phyloP scores from a whole-genome alignment of 2,329 filamentous ascomycete genomes.

The Cercospora nicotianae region DNA sequence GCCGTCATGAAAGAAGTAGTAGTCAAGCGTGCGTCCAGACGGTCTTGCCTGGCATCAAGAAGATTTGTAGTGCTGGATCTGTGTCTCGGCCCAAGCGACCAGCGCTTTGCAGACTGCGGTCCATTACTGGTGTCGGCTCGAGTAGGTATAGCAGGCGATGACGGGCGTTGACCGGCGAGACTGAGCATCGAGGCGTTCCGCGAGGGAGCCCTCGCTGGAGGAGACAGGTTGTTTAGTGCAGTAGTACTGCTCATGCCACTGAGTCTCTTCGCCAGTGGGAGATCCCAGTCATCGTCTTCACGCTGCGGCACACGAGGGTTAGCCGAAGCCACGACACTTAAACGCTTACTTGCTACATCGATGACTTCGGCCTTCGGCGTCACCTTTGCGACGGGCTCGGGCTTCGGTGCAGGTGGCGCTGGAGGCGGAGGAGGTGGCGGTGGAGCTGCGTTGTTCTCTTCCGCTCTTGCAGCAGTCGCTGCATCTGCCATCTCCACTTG shows the following conservation, averaged over 20 bases:
- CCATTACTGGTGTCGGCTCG: not conserved
- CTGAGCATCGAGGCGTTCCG: slow-evolving; percentile 12
- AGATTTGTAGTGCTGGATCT: slow-evolving; percentile 41
- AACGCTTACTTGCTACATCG: not conserved
- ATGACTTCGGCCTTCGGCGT: not conserved
- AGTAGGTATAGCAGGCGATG: not conserved
- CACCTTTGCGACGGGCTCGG: slow-evolving; percentile 6
- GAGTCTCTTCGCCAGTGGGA: slow-evolving; percentile 23
- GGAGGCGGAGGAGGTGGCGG: slow-evolving; percentile 22
- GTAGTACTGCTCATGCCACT: slow-evolving; percentile 23
- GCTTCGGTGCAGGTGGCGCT: slow-evolving; percentile 1
- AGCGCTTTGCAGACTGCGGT: slow-evolving; percentile 3
- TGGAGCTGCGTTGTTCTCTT: slow-evolving; percentile 29
- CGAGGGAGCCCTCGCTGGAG: not conserved
- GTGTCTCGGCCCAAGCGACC: slow-evolving; percentile 29
- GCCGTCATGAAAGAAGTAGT: slow-evolving; percentile 42
- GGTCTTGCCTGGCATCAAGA: slow-evolving; percentile 56
- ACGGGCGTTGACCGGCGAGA: not conserved
- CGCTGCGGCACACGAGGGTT: slow-evolving; percentile 11
- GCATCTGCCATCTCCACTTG: slow-evolving; percentile 40
- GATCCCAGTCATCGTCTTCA: slow-evolving; percentile 24
- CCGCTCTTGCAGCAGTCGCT: slow-evolving; percentile 49
- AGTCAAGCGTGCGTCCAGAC: slow-evolving; percentile 47
- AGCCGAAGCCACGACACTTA: slow-evolving; percentile 15
- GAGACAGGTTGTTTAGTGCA: slow-evolving; percentile 3